These are phyloP conservation scores for Tulasnella sp. DNA, from an alignment of 768 basidiomycete genomes.

Conservation along the genomic window DNA sequence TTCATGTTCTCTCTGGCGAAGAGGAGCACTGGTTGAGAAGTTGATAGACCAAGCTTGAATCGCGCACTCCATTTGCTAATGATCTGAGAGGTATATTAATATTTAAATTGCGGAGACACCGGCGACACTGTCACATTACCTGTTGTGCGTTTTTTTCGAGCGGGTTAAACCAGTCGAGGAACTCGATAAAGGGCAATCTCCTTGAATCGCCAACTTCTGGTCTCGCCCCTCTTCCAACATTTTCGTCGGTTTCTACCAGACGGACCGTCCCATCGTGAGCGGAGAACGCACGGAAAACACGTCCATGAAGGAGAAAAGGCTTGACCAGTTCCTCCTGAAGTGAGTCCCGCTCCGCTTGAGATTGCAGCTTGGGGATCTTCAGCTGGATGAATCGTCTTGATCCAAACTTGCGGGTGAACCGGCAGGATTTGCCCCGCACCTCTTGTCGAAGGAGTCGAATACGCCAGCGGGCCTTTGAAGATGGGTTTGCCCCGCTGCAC, in stretches of 20 bases:
- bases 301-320: conserved; percentile 47
- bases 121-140: conserved; percentile 31
- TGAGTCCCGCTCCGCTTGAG: conserved; percentile 12
- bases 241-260: conserved; percentile 48
- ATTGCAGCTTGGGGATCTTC: neutral
- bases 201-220: conserved; percentile 5
- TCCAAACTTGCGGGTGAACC: conserved; percentile 54
- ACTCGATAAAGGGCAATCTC: conserved; percentile 37
- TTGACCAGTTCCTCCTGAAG: conserved; percentile 40
- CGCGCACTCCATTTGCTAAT: conserved; percentile 61
- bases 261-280: conserved; percentile 51
- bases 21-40: conserved; percentile 49
- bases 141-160: conserved; percentile 42
- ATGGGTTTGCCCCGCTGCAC: neutral
- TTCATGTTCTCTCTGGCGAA: conserved; percentile 36
- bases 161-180: conserved; percentile 51
- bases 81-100: conserved; percentile 34
- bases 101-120: neutral
- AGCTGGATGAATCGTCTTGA: conserved; percentile 48
- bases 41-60: conserved; percentile 54
- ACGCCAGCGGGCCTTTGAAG: conserved; percentile 26
- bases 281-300: conserved; percentile 53
- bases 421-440: conserved; percentile 45
- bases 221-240: neutral
- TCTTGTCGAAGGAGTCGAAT: conserved; percentile 43